Base-by-base conservation (phyloP, 1,284 basidiomycete genomes). In the Sanghuangporus sanghuang region DNA sequence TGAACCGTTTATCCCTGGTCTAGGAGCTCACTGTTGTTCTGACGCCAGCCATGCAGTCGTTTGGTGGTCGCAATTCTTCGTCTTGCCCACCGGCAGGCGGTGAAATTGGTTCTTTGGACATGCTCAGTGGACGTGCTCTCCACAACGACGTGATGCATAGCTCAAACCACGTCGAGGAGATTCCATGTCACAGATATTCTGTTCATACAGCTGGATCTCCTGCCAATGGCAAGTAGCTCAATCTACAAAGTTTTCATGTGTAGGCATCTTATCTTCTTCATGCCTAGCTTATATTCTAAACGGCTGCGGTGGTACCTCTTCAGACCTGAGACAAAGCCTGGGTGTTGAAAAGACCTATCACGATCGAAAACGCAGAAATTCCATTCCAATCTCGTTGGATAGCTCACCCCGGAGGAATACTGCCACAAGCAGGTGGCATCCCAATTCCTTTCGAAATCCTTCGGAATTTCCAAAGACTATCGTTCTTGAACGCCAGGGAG, bases 401-500 rank as follows among this genome's bases (percentile, higher is more conserved):
- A 14, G 23, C 21, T 18, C 48, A 18, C 1, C 21, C 2, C 3
- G 16, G 9, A 9, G 21, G n/a, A 49, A 21, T 21, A 9, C 48
- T 9, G 16, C 18, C 16, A 11, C 42, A 14, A 18, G 12, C 42
- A 44, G 42, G 42, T 3, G n/a, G 12, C 18, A 12, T 44, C 42
- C 42, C 18, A 44, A 7, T 4, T 3, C 14, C 2, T 44, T 5
- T 49, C 9, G 48, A 16, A 11, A 23, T 21, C 7, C 48, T 49
- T 49, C 48, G n/a, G 14, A 18, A 44, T 44, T 3, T 44, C 48
- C 5, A 5, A 32, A 2, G 27, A 32, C 27, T 32, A 21, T 23
- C 14, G n/a, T 46, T n/a, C 48, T 63, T 6, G 50, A 63, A 27
- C 36, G 62, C 6, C 62, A 55, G 14, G 57, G 42, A 39, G 62